Evolutionary conservation across 2,329 filamentous ascomycete genomes (phyloP).

Genomic region (Teratosphaeria zuluensis): DNA sequence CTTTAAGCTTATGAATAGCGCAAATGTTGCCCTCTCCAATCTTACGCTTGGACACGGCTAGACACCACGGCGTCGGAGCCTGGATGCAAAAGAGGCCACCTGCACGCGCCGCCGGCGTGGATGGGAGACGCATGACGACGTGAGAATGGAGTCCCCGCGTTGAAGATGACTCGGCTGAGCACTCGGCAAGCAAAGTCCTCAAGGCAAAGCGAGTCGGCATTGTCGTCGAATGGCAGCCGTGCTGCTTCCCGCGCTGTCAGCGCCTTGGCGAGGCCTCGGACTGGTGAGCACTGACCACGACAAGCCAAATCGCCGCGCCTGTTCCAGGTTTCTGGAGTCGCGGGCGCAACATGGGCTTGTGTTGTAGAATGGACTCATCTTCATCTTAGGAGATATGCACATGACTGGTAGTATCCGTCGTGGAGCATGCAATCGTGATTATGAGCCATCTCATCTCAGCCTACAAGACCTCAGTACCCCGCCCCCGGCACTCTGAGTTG

Average conservation of each 20-base stretch:
- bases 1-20: conserved; percentile 3
- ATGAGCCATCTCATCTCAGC: no score
- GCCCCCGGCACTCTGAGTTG: no score
- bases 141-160: neutral
- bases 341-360: neutral
- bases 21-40: neutral
- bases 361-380: neutral
- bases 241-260: neutral
- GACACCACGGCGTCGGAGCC: conserved; percentile 1
- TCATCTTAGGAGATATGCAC: no score
- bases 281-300: neutral
- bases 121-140: neutral
- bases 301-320: neutral
- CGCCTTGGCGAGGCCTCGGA: neutral
- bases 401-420: no score
- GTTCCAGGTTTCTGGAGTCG: neutral
- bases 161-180: neutral
- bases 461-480: no score
- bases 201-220: neutral
- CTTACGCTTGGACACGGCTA: conserved; percentile 10
- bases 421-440: no score
- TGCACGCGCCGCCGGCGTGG: neutral
- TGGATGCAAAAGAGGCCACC: neutral
- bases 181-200: neutral
- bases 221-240: neutral